Conservation (phyloP, 768 basidiomycete species). For the Strobilomyces echinocephalus region DNA sequence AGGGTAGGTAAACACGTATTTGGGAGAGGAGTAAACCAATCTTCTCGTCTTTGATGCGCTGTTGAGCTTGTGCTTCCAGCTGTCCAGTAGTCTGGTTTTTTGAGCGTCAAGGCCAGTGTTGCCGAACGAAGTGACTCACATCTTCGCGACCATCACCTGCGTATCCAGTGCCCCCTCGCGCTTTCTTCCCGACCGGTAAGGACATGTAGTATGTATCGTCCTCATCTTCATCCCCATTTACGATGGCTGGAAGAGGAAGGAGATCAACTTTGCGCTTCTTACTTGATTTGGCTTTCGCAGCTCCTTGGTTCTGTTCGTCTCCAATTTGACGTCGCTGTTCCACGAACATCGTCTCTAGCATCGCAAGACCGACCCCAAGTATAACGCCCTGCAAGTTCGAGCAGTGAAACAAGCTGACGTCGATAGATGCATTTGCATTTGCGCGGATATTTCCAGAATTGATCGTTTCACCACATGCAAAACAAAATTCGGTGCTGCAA, state of each 20-base stretch:
- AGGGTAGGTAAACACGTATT: slow-evolving; percentile 83
- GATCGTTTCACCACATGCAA: slow-evolving; percentile 71
- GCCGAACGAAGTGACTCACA: slow-evolving; percentile 43
- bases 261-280: slow-evolving; percentile 40
- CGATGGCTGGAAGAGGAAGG: slow-evolving; percentile 15
- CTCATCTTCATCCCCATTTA: slow-evolving; percentile 47
- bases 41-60: slow-evolving; percentile 67
- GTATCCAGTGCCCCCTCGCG: slow-evolving; percentile 81
- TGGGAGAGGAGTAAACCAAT: slow-evolving; percentile 63
- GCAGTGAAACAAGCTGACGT: slow-evolving; percentile 79
- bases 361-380: slow-evolving; percentile 83
- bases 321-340: slow-evolving; percentile 43
- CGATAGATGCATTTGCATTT: slow-evolving; percentile 40
- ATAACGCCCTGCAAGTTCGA: slow-evolving; percentile 85
- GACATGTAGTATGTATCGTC: slow-evolving; percentile 46
- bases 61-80: slow-evolving; percentile 68
- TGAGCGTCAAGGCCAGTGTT: slow-evolving; percentile 4
- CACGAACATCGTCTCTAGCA: slow-evolving; percentile 71
- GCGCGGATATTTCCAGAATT: slow-evolving; percentile 41
- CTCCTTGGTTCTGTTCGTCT: slow-evolving; percentile 24
- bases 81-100: slow-evolving; percentile 70
- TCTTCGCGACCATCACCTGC: slow-evolving; percentile 82
- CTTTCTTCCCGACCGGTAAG: slow-evolving; percentile 52
- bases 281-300: slow-evolving; percentile 28
- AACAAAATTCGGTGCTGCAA: slow-evolving; percentile 61